Percentiles rank a stretch among this genome's conserved stretches.
These are phyloP conservation scores for Komagataella populi DNA, from an alignment of 805 yeast species.

Conservation along the genomic window DNA sequence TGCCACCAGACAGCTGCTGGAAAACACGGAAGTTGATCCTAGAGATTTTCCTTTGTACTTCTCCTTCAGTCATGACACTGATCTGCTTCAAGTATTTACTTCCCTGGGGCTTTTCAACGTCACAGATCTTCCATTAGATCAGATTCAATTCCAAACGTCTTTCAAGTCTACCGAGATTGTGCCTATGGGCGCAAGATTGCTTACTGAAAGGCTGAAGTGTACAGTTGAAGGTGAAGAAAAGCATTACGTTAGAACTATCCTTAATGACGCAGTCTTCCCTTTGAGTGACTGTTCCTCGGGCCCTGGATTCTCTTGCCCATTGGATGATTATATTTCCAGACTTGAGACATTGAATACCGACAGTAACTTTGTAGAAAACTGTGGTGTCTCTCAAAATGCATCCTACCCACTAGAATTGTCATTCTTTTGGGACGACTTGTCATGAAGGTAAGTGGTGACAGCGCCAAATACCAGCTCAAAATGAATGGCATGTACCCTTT, in stretches of 20 bases:
- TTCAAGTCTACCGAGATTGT: slow-evolving; percentile 29
- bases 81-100: slow-evolving; percentile 43
- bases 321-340: slow-evolving; percentile 11
- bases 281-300: slow-evolving; percentile 33
- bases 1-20: slow-evolving; percentile 16
- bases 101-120: slow-evolving; percentile 48
- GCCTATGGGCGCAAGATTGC: slow-evolving; percentile 45
- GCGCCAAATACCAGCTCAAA: not conserved
- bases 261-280: slow-evolving; percentile 45
- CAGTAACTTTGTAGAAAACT: not conserved
- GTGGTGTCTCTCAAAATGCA: not conserved
- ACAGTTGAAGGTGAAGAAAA: slow-evolving; percentile 7
- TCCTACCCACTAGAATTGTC: not conserved
- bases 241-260: slow-evolving; percentile 28
- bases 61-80: slow-evolving; percentile 67
- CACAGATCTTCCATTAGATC: slow-evolving; percentile 27
- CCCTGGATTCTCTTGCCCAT: slow-evolving; percentile 37
- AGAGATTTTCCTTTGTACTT: slow-evolving; percentile 34
- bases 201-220: slow-evolving; percentile 36
- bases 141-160: slow-evolving; percentile 28
- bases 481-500: not conserved
- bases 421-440: not conserved
- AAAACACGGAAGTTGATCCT: slow-evolving; percentile 5
- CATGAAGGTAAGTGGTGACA: not conserved
- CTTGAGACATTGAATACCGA: not conserved